phyloP scores from a whole-genome alignment of 1,139 yeast genomes.

The Debaryomyces psychrophilus region DNA sequence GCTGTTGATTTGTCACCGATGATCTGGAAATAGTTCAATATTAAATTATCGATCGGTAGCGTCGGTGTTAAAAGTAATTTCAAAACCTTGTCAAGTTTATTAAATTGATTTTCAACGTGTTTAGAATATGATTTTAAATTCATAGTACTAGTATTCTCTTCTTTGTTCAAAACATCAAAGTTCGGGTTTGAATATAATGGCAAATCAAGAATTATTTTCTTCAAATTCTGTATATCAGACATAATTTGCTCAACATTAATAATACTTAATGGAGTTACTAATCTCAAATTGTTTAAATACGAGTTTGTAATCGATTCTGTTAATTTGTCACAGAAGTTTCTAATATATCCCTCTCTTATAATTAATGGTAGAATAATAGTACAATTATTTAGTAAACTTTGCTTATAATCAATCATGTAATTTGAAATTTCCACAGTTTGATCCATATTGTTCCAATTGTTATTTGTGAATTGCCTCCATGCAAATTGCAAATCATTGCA shows the following conservation, averaged over 20 bases:
- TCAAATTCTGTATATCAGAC: conserved; percentile 68
- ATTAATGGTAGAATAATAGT: conserved; percentile 59
- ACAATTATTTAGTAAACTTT: conserved; percentile 49
- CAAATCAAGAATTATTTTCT: conserved; percentile 54
- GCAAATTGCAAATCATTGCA: conserved; percentile 64
- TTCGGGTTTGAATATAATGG: conserved; percentile 49
- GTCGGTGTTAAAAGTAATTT: conserved; percentile 66
- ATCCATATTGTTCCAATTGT: conserved; percentile 70
- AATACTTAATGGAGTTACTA: conserved; percentile 66
- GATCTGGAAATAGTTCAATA: conserved; percentile 65
- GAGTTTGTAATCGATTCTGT: conserved; percentile 65
- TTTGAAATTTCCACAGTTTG: conserved; percentile 71
- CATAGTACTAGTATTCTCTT: conserved; percentile 9
- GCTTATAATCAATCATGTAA: conserved; percentile 62
- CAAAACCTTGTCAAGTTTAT: conserved; percentile 61
- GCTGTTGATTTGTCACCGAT: conserved; percentile 65
- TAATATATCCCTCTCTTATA: conserved; percentile 68
- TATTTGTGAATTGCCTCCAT: conserved; percentile 86
- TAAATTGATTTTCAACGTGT: conserved; percentile 52
- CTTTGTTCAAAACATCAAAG: conserved; percentile 21
- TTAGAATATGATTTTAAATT: conserved; percentile 47
- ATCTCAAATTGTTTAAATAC: conserved; percentile 60
- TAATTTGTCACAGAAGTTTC: conserved; percentile 76
- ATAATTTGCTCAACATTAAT: conserved; percentile 80
- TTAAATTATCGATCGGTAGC: conserved; percentile 64